phyloP scores from a whole-genome alignment of 2,329 filamentous ascomycete species.

The Endothia cerciana region DNA sequence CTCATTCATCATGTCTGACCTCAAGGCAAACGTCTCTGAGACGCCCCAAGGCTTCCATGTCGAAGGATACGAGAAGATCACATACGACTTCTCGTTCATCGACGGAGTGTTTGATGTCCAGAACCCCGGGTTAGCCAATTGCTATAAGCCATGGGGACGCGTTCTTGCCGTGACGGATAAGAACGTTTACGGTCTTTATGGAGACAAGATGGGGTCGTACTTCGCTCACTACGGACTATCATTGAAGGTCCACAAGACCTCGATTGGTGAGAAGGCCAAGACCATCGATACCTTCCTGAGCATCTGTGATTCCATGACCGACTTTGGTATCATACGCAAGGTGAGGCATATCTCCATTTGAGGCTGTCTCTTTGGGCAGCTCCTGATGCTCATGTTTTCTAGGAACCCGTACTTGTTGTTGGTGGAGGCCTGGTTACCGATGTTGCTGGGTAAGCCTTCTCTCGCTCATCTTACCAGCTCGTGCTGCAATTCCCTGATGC shows the following conservation, averaged over 20 bases:
- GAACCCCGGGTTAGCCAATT: slow-evolving; percentile 65
- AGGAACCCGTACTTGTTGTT: slow-evolving; percentile 69
- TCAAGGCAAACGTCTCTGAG: slow-evolving; percentile 67
- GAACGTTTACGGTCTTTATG: slow-evolving; percentile 73
- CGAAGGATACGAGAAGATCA: slow-evolving; percentile 75
- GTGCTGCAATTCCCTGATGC: too few species aligned
- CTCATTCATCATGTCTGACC: slow-evolving; percentile 64
- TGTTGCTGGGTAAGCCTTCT: slow-evolving; percentile 66
- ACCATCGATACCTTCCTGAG: slow-evolving; percentile 69
- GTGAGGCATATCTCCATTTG: slow-evolving; percentile 33
- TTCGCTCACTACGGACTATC: slow-evolving; percentile 67
- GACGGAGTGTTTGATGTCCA: slow-evolving; percentile 67
- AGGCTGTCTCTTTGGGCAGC: too few species aligned
- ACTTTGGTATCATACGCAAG: slow-evolving; percentile 72
- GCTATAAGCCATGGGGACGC: slow-evolving; percentile 67
- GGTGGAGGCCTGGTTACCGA: slow-evolving; percentile 74
- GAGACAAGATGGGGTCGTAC: slow-evolving; percentile 66
- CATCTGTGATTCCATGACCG: slow-evolving; percentile 75
- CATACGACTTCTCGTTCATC: slow-evolving; percentile 75
- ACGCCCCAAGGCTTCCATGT: slow-evolving; percentile 70
- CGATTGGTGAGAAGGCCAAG: slow-evolving; percentile 77
- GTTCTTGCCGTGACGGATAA: slow-evolving; percentile 71
- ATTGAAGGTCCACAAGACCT: slow-evolving; percentile 71
- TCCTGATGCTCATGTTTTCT: slow-evolving; percentile 16
- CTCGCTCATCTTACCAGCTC: slow-evolving; percentile 9